phyloP scores from a whole-genome alignment of 2,329 filamentous ascomycete species.

The Monilinia aucupariae region DNA sequence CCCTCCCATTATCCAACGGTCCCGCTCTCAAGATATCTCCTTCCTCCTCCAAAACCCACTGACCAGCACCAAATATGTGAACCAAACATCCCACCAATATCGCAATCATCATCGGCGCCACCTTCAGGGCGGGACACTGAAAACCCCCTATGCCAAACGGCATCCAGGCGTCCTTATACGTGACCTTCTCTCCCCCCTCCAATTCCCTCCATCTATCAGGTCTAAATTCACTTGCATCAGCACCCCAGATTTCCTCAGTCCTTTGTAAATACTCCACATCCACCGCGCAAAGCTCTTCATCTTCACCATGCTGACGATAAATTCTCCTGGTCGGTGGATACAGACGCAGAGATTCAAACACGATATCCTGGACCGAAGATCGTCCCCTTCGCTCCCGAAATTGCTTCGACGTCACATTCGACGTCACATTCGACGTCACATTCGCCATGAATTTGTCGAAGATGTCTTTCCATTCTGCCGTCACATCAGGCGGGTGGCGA shows the following conservation, averaged over 20 bases:
- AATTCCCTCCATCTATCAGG: conserved; percentile 3
- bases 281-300: not conserved
- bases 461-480: not conserved
- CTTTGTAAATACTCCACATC: conserved; percentile 14
- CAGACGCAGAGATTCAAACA: conserved; percentile 11
- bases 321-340: conserved; percentile 14
- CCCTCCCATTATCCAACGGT: conserved; percentile 10
- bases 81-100: conserved; percentile 10
- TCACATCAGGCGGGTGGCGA: not conserved
- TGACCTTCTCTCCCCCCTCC: not conserved
- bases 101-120: conserved; percentile 16
- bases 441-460: not conserved
- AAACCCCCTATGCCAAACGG: conserved; percentile 12
- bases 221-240: not conserved
- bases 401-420: no score
- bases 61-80: not conserved
- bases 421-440: not conserved
- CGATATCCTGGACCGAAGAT: not conserved
- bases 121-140: conserved; percentile 3
- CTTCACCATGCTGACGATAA: conserved; percentile 2
- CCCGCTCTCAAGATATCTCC: no score
- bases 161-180: conserved; percentile 11
- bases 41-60: conserved; percentile 6
- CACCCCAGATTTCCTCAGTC: conserved; percentile 6
- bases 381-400: not conserved